Percentiles rank a stretch among this genome's conserved stretches.
Evolutionary conservation across 345 rosid species (phyloP).

Genomic region (Ceriops tagal): DNA sequence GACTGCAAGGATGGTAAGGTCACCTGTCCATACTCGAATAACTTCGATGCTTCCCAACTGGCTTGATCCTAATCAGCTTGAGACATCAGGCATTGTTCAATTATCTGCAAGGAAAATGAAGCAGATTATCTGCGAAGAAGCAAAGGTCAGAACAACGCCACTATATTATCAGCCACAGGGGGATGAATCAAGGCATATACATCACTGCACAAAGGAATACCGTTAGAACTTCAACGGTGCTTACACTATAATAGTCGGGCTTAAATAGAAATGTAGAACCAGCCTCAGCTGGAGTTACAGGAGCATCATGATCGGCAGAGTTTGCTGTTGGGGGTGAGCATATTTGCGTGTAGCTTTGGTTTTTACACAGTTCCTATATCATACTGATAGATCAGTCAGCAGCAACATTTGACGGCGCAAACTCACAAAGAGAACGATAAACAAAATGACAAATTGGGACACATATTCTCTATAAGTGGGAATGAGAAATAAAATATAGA

Average conservation of each 20-base stretch:
- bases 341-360: constrained; percentile 63
- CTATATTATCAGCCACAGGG: not conserved
- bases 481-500: constrained; percentile 12
- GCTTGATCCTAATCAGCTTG: constrained; percentile 79
- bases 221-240: no score
- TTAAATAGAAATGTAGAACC: no score
- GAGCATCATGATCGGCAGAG: constrained; percentile 80
- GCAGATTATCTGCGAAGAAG: not conserved
- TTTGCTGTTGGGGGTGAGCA: constrained; percentile 88
- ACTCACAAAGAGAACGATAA: no score
- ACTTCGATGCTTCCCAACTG: constrained; percentile 68
- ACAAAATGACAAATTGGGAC: no score
- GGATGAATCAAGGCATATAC: not conserved
- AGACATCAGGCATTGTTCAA: constrained; percentile 70
- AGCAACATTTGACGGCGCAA: no score
- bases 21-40: constrained; percentile 91
- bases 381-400: constrained; percentile 2
- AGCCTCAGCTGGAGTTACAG: constrained; percentile 68
- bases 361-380: constrained; percentile 59
- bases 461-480: constrained; percentile 5
- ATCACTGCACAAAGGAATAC: no score
- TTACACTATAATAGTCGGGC: no score
- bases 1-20: not conserved
- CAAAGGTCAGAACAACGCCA: not conserved
- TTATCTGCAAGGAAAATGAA: constrained; percentile 51